phyloP scores from a whole-genome alignment of 2,329 filamentous ascomycete genomes.

The Xylaria sp. region DNA sequence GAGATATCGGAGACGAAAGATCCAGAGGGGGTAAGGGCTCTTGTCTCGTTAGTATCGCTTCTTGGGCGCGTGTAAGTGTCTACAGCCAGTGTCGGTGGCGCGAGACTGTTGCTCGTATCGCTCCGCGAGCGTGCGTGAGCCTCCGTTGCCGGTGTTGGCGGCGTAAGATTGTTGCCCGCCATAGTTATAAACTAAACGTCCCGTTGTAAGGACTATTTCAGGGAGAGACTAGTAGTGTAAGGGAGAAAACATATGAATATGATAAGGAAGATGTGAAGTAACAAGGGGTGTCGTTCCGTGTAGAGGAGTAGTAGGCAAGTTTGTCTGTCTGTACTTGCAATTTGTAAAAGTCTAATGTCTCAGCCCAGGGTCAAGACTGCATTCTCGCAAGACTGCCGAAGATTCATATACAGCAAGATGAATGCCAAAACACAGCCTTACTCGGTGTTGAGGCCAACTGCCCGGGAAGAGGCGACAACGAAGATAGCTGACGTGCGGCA shows the following conservation, averaged over 20 bases:
- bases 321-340: too few relatives aligned
- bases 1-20: constrained; percentile 37
- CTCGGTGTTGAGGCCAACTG: not conserved
- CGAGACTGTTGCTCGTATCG: constrained; percentile 33
- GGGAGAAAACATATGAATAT: not conserved
- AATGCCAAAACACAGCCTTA: not conserved
- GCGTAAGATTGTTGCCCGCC: constrained; percentile 32
- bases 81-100: constrained; percentile 33
- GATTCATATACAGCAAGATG: not conserved
- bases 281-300: not conserved
- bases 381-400: not conserved
- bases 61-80: constrained; percentile 33
- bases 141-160: constrained; percentile 33
- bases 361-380: not conserved
- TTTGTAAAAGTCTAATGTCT: not conserved
- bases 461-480: not conserved
- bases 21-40: constrained; percentile 32
- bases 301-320: too few relatives aligned
- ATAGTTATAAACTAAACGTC: constrained; percentile 19
- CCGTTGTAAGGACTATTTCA: not conserved
- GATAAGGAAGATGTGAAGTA: not conserved
- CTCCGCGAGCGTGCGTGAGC: constrained; percentile 32
- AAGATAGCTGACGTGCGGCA: too few relatives aligned
- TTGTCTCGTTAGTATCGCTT: constrained; percentile 34
- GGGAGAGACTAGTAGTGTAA: not conserved